These are phyloP conservation scores for Colletotrichum sp. DNA, from an alignment of 2,329 filamentous ascomycete species.

Conservation along the genomic window DNA sequence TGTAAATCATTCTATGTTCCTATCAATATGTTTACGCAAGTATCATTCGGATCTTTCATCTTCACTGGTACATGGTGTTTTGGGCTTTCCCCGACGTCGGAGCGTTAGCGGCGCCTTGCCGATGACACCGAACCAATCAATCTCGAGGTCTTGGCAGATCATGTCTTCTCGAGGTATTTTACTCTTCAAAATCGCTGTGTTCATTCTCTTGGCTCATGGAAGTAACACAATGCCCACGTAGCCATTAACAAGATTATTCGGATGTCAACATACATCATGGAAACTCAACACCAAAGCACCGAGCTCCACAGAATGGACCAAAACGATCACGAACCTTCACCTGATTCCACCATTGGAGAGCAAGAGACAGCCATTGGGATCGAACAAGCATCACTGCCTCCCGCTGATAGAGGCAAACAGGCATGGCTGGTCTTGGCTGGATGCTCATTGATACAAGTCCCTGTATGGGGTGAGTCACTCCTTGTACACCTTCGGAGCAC, in stretches of 20 bases:
- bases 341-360: accelerated
- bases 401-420: neutral
- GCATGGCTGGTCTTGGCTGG: neutral
- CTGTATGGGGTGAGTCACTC: neutral
- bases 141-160: neutral
- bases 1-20: no score
- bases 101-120: neutral
- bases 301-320: accelerated
- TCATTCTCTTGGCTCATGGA: no score
- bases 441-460: accelerated
- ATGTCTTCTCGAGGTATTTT: neutral
- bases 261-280: no score
- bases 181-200: accelerated
- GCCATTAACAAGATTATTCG: no score
- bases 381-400: neutral
- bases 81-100: neutral
- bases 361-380: accelerated
- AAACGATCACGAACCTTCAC: accelerated
- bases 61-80: no score
- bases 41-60: no score
- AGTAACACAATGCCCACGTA: accelerated
- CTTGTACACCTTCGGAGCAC: accelerated
- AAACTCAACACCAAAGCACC: neutral
- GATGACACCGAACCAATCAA: neutral
- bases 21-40: no score